phyloP scores from a whole-genome alignment of 345 rosid genomes.

The Clarkia xantiana region DNA sequence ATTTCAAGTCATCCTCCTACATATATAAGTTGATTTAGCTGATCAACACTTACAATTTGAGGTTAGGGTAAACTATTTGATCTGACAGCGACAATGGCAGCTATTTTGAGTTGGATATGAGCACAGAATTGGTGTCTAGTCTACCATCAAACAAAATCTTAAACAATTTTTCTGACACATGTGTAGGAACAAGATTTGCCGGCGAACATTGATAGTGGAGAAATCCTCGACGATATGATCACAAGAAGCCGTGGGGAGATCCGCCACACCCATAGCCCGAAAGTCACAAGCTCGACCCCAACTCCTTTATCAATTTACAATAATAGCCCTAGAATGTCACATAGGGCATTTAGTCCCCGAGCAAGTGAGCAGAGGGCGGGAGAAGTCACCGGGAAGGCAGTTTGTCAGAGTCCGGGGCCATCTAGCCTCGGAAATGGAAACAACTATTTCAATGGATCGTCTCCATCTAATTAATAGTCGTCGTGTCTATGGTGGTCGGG shows the following conservation, averaged over 20 bases:
- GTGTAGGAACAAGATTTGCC: constrained; percentile 31
- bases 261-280: constrained; percentile 40
- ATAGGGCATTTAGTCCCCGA: constrained; percentile 28
- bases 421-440: constrained; percentile 24
- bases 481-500: neutral
- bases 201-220: constrained; percentile 23
- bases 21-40: no score
- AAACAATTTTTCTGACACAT: no score
- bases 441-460: no score
- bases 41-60: no score
- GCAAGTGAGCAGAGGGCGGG: constrained; percentile 15
- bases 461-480: no score
- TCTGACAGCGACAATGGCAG: no score
- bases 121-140: no score
- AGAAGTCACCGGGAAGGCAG: constrained; percentile 14
- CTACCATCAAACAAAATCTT: no score
- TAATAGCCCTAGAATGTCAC: constrained; percentile 25
- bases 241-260: constrained; percentile 70
- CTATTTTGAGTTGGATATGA: no score
- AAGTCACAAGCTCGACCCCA: constrained; percentile 35
- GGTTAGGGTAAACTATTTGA: no score
- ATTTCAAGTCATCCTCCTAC: no score
- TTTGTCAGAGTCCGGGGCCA: constrained; percentile 37
- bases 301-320: constrained; percentile 16
- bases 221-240: constrained; percentile 51